Conservation (phyloP, 768 basidiomycete genomes). For the Ramaria rubella region DNA sequence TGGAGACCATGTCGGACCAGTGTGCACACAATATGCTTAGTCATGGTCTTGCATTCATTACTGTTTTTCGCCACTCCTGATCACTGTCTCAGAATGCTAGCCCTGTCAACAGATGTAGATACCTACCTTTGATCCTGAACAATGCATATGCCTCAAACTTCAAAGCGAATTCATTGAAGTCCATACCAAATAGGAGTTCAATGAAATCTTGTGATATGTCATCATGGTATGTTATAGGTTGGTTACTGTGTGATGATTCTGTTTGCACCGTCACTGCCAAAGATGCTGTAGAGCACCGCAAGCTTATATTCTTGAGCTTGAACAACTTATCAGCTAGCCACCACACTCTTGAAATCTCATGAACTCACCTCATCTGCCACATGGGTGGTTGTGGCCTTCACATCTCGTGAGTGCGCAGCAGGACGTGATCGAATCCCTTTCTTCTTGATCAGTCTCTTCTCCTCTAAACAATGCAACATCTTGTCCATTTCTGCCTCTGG, state of each 20-base stretch:
- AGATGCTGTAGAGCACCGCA: background rate
- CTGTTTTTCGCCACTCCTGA: no score
- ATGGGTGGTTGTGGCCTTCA: background rate
- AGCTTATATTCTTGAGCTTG: background rate
- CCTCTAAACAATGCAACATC: background rate
- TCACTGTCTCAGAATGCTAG: background rate
- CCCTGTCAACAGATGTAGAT: background rate
- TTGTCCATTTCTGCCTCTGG: no score
- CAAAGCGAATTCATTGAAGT: background rate
- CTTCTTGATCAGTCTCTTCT: background rate
- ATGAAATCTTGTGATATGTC: no score
- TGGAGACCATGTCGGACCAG: background rate
- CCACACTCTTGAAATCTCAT: background rate
- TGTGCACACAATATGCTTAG: background rate
- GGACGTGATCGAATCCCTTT: background rate
- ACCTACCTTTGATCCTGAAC: background rate
- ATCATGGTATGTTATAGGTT: no score
- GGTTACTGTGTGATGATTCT: no score
- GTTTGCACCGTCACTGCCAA: background rate
- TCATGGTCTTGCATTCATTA: background rate
- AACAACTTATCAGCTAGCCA: background rate
- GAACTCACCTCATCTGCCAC: no score
- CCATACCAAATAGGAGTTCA: no score
- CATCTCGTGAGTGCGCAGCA: background rate
- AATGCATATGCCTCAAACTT: background rate